A percentile compares a stretch with the other conserved stretches of the same genome.
Conservation (phyloP, 352 stramenopile species). For the Globisporangium viniferum region DNA sequence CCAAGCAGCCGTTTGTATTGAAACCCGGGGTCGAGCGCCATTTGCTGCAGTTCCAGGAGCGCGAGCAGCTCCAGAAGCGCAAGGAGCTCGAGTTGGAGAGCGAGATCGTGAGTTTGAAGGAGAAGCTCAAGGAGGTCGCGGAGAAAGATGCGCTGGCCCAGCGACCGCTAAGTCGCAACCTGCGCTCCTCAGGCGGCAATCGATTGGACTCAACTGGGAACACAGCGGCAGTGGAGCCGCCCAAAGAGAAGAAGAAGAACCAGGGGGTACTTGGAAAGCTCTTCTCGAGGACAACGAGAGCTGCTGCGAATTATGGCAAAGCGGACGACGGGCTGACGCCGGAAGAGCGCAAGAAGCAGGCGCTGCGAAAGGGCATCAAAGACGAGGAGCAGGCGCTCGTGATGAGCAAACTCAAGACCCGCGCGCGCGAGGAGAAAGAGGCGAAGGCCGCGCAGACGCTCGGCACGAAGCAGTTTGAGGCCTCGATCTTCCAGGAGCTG, state of each 20-base stretch:
- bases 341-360: constrained; percentile 35
- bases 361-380: constrained; percentile 28
- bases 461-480: constrained; percentile 47
- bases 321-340: constrained; percentile 17
- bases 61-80: constrained; percentile 47
- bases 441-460: constrained; percentile 27
- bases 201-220: neutral
- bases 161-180: constrained; percentile 20
- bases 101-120: constrained; percentile 63
- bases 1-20: constrained; percentile 44
- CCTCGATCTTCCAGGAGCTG: constrained; percentile 49
- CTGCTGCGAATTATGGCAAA: neutral
- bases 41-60: constrained; percentile 47
- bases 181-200: neutral
- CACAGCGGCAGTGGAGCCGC: constrained; percentile 5
- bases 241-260: constrained; percentile 20
- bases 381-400: constrained; percentile 25
- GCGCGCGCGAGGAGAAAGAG: constrained; percentile 34
- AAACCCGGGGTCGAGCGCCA: constrained; percentile 56
- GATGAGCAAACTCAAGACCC: constrained; percentile 31
- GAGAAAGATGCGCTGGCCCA: constrained; percentile 30
- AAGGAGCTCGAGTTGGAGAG: constrained; percentile 56
- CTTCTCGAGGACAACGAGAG: constrained; percentile 14
- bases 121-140: constrained; percentile 46
- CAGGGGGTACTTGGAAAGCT: constrained; percentile 20